A percentile compares a stretch with the other conserved stretches of the same genome.
phyloP scores from a whole-genome alignment of 73 alveolate genomes.

The Breviolum minutum region DNA sequence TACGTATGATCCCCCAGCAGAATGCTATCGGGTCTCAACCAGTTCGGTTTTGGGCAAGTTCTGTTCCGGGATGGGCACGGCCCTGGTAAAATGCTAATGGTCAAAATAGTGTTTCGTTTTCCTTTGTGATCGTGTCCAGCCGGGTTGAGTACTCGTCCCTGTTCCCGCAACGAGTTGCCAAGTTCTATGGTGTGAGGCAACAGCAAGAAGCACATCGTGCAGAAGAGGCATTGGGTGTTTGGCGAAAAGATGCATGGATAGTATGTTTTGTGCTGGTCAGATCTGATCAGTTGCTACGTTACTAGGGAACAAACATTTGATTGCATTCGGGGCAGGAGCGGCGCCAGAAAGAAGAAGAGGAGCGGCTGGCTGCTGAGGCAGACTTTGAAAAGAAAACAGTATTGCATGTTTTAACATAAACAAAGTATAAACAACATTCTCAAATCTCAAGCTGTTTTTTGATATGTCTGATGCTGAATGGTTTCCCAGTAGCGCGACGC shows the following conservation, averaged over 20 bases:
- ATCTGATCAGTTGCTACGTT: too few relatives aligned
- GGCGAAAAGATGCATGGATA: not conserved
- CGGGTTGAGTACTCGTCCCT: not conserved
- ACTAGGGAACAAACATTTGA: too few relatives aligned
- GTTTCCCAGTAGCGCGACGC: not conserved
- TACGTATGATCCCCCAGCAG: too few relatives aligned
- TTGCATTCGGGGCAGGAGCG: not conserved
- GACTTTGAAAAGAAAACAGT: not conserved
- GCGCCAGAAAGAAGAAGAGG: constrained; percentile 24
- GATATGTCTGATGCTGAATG: not conserved
- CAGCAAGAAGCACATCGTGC: not conserved
- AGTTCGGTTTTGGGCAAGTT: too few relatives aligned
- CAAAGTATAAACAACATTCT: too few relatives aligned
- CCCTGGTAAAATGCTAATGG: too few relatives aligned
- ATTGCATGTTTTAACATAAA: not conserved
- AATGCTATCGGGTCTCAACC: too few relatives aligned
- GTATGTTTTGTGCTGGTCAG: too few relatives aligned
- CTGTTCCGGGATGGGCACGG: too few relatives aligned
- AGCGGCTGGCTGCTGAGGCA: not conserved
- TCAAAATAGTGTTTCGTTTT: too few relatives aligned
- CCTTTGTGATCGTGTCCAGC: not conserved
- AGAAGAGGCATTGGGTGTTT: not conserved
- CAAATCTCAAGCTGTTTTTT: not conserved
- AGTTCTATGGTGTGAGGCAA: not conserved
- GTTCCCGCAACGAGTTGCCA: not conserved